Conservation (phyloP, 768 basidiomycete genomes). For the Lentinula sp. region DNA sequence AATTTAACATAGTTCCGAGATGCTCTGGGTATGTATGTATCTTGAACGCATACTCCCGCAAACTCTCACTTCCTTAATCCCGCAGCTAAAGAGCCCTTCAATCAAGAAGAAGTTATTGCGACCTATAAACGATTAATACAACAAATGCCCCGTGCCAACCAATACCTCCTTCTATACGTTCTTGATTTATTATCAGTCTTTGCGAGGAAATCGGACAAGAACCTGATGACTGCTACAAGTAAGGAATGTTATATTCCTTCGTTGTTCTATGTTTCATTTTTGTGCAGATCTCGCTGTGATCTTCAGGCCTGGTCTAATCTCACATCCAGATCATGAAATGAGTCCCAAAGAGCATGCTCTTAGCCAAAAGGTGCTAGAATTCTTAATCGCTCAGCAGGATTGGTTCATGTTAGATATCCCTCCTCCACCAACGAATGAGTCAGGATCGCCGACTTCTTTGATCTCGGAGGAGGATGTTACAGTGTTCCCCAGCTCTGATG, state of each 20-base stretch:
- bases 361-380: conserved; percentile 88
- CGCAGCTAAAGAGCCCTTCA: conserved; percentile 59
- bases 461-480: conserved; percentile 33
- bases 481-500: conserved; percentile 38
- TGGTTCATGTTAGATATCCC: conserved; percentile 90
- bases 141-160: conserved; percentile 81
- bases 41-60: not conserved
- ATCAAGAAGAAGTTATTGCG: conserved; percentile 66
- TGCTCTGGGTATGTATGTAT: conserved; percentile 48
- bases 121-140: conserved; percentile 83
- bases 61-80: not conserved
- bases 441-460: conserved; percentile 13
- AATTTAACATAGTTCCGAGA: conserved; percentile 61
- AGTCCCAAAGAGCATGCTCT: conserved; percentile 80
- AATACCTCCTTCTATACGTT: conserved; percentile 95
- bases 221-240: conserved; percentile 96
- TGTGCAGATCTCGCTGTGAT: conserved; percentile 87
- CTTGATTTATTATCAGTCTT: conserved; percentile 95
- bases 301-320: conserved; percentile 92
- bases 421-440: conserved; percentile 45
- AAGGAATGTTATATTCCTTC: conserved; percentile 23
- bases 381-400: conserved; percentile 94
- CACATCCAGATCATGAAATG: conserved; percentile 84
- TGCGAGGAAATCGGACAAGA: conserved; percentile 83
- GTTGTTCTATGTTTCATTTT: conserved; percentile 2